Percentiles rank a stretch among this genome's conserved stretches.
phyloP scores from a whole-genome alignment of 345 rosid species.

The Salix arbutifolia region DNA sequence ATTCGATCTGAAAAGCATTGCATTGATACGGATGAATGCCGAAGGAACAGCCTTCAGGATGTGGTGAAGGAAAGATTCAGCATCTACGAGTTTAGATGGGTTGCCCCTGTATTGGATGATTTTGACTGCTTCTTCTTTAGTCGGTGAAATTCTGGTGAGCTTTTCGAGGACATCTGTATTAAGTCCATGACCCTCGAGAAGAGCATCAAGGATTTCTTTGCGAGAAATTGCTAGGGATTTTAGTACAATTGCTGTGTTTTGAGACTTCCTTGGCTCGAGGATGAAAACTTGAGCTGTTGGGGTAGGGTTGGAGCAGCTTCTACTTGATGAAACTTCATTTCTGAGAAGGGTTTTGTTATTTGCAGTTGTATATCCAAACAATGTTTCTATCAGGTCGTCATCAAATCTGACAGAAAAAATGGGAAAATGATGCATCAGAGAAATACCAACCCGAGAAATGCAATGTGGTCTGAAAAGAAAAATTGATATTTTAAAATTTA shows the following conservation, averaged over 20 bases:
- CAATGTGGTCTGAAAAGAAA: neutral
- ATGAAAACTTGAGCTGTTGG: constrained; percentile 38
- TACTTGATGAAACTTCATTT: constrained; percentile 8
- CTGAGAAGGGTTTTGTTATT: constrained; percentile 13
- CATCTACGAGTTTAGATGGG: constrained; percentile 52
- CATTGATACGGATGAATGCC: constrained; percentile 57
- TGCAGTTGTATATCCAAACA: constrained; percentile 38
- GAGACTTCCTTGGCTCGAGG: constrained; percentile 51
- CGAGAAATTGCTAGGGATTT: constrained; percentile 45
- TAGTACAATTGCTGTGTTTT: constrained; percentile 51
- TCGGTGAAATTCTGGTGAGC: constrained; percentile 60
- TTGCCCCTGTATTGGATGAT: constrained; percentile 57
- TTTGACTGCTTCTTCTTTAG: constrained; percentile 53
- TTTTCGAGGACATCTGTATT: constrained; percentile 59
- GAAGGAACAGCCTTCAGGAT: constrained; percentile 65
- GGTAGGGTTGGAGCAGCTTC: constrained; percentile 22
- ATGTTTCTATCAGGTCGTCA: constrained; percentile 43
- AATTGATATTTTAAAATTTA: neutral
- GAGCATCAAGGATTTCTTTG: constrained; percentile 40
- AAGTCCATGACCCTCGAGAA: constrained; percentile 51
- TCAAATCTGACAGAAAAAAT: constrained; percentile 40
- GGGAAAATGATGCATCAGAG: neutral
- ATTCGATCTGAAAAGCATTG: constrained; percentile 63
- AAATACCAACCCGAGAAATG: neutral
- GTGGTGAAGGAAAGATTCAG: constrained; percentile 58